Percentiles rank a stretch among this genome's conserved stretches.
phyloP scores from a whole-genome alignment of 2,329 filamentous ascomycete genomes.

The Venturia oleaginea region DNA sequence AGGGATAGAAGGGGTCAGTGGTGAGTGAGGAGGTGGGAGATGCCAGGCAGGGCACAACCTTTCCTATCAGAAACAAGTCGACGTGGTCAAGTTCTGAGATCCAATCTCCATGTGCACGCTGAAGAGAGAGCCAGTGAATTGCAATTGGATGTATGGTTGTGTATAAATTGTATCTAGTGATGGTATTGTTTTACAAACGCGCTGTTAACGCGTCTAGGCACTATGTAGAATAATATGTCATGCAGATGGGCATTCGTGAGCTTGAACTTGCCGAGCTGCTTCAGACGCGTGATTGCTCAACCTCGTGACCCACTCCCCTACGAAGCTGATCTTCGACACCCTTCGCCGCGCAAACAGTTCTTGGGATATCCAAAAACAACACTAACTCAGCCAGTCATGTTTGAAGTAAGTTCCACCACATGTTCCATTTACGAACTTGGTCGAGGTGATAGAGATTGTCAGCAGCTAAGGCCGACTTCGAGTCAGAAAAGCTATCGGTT shows the following conservation, averaged over 20 bases:
- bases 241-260: not conserved
- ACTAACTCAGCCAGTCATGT: slow-evolving; percentile 14
- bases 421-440: not conserved
- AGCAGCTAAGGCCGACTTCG: not conserved
- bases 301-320: not conserved
- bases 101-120: not conserved
- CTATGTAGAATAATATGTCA: not conserved
- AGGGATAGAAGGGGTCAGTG: not conserved
- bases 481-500: not conserved
- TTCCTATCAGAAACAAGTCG: not conserved
- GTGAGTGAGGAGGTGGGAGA: slow-evolving; percentile 5
- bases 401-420: slow-evolving; percentile 16
- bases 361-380: not conserved
- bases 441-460: not conserved
- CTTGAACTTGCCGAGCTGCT: not conserved
- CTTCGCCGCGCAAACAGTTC: not conserved
- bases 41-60: not conserved
- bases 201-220: not conserved
- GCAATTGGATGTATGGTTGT: not conserved
- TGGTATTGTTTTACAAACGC: no score
- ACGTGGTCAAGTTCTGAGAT: not conserved
- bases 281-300: not conserved
- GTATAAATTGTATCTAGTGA: no score
- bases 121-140: not conserved
- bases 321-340: not conserved